phyloP scores from a whole-genome alignment of 2,329 filamentous ascomycete species.

The Aureobasidium sp. region DNA sequence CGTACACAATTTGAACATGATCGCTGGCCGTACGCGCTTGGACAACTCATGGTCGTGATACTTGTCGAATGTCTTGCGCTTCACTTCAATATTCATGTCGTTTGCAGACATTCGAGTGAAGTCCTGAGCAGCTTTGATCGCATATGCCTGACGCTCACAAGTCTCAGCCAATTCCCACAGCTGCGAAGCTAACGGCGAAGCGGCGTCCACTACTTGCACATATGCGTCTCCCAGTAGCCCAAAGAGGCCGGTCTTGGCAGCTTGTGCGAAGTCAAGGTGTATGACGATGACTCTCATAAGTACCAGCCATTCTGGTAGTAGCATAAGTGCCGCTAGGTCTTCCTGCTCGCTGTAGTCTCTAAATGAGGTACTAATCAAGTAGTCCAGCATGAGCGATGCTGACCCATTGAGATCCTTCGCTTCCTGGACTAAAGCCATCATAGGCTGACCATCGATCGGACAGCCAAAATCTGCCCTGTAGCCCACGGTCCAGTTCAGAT shows the following conservation, averaged over 20 bases:
- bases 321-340: constrained; percentile 11
- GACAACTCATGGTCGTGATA: neutral
- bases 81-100: neutral
- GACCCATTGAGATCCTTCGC: constrained; percentile 3
- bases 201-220: constrained; percentile 17
- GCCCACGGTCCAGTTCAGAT: neutral
- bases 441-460: neutral
- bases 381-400: constrained; percentile 6
- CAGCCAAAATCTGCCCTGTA: neutral
- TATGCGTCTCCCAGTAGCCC: constrained; percentile 16
- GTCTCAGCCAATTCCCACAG: constrained; percentile 1
- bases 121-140: neutral
- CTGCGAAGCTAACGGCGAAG: neutral
- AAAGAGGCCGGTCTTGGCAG: constrained; percentile 12
- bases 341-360: neutral
- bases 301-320: constrained; percentile 15
- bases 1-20: constrained; percentile 15
- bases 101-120: constrained; percentile 1
- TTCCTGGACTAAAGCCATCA: constrained; percentile 1
- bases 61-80: neutral
- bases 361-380: neutral
- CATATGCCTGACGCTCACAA: neutral
- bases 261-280: constrained; percentile 12
- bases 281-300: constrained; percentile 16
- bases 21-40: constrained; percentile 8